phyloP scores from a whole-genome alignment of 2,329 filamentous ascomycete genomes.

The Thermothelomyces thermophilus region DNA sequence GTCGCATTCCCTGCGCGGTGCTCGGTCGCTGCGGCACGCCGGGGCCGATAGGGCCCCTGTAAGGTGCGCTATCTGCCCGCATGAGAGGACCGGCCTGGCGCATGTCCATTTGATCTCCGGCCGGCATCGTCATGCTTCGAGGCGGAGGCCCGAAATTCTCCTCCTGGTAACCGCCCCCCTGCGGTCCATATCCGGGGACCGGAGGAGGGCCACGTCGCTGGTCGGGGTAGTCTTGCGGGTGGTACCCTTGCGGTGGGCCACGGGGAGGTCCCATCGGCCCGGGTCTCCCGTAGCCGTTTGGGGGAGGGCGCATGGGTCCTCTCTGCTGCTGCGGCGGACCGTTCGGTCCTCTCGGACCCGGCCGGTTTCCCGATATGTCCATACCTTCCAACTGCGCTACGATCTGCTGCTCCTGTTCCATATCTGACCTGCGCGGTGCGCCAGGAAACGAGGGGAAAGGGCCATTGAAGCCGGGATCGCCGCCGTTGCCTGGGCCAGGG shows the following conservation, averaged over 20 bases:
- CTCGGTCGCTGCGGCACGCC: constrained; percentile 47
- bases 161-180: constrained; percentile 30
- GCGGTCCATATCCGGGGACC: constrained; percentile 24
- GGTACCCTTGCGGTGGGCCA: constrained; percentile 32
- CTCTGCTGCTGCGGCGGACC: constrained; percentile 27
- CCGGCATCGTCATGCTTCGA: constrained; percentile 58
- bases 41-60: constrained; percentile 34
- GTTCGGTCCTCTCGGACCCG: constrained; percentile 26
- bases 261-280: constrained; percentile 28
- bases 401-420: constrained; percentile 37
- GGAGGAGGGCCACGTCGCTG: constrained; percentile 30
- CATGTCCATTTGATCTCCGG: constrained; percentile 39
- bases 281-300: constrained; percentile 26
- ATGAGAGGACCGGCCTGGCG: constrained; percentile 30
- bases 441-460: constrained; percentile 39
- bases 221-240: constrained; percentile 31
- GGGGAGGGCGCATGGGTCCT: constrained; percentile 30
- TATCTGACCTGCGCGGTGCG: constrained; percentile 33
- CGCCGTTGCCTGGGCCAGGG: constrained; percentile 17
- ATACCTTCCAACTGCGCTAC: constrained; percentile 37
- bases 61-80: constrained; percentile 40
- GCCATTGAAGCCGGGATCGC: constrained; percentile 34
- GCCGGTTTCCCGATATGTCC: constrained; percentile 32
- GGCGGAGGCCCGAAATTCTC: constrained; percentile 44
- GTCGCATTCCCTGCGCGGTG: constrained; percentile 47